Base-by-base conservation (phyloP, 306 rosid genomes). In the Castanea crenata region DNA sequence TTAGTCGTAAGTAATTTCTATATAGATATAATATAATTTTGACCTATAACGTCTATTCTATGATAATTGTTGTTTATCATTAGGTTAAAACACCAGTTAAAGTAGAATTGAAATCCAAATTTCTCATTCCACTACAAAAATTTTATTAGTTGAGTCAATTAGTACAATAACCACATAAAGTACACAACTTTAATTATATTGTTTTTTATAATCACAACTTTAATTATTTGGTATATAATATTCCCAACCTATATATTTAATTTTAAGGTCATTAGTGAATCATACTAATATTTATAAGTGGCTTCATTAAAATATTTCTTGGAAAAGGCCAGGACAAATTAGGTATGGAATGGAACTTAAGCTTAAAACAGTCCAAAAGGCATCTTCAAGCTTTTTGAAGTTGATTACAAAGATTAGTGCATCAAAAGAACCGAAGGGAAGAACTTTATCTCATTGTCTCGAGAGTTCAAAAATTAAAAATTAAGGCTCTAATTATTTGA, bases 401-500 rank as follows among this genome's bases (percentile, higher is more conserved):
- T 67, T 62, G 75, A 55, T 67, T 51, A 29, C 81, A 76, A 72
- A 65, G 71, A 77, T 79, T 71, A 70, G 71, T 81, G 81, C 89
- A 65, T 51, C 25, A 5, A 86, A 78, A 81, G 81, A 76, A 76
- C 34, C 29, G 76, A 86, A 74, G 69, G 65, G 21, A 59, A 31
- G 31, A 38, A 16, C 85, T 78, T 81, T 83, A 86, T 81, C 85
- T 75, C 83, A 65, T 80, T 86, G 81, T 77, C 83, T 77, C 83
- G 35, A 83, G 59, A 80, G 77, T 76, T 3, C 69, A 68, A 69
- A 65, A 54, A 67, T 82, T 54, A 76, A 72, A 78, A 79, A 76
- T 82, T 12, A 49, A 49, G 12, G 16, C 86, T 13, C 13, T 12
- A 41, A 41, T 35, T 12, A 8, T 27, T 23, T 14, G 6, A 18